Percentiles rank a stretch among this genome's conserved stretches.
These are phyloP conservation scores for Vachellia collinsii DNA, from an alignment of 306 rosid genomes.

Conservation along the genomic window DNA sequence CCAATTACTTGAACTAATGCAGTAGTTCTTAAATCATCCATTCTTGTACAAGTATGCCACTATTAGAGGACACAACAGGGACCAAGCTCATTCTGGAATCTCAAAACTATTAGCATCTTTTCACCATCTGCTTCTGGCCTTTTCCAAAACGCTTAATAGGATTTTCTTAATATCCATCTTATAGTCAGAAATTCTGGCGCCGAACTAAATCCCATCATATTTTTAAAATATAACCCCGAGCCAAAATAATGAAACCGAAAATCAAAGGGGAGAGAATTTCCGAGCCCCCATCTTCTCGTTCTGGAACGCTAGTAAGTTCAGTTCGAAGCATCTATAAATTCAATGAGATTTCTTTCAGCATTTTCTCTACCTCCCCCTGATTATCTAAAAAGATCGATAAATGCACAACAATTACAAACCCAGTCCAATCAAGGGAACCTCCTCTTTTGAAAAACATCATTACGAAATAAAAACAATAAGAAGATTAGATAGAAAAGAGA, in stretches of 20 bases:
- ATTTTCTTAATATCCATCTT: neutral
- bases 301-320: neutral
- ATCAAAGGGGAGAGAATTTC: neutral
- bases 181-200: neutral
- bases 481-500: neutral
- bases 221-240: neutral
- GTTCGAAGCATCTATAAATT: neutral
- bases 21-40: neutral
- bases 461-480: neutral
- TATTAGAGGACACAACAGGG: neutral
- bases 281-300: neutral
- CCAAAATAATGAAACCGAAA: neutral
- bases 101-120: neutral
- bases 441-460: neutral
- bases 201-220: neutral
- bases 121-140: neutral
- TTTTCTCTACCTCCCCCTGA: neutral
- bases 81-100: neutral
- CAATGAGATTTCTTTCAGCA: neutral
- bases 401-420: neutral
- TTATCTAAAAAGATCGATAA: neutral
- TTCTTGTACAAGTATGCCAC: neutral
- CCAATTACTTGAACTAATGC: constrained; percentile 21
- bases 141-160: neutral
- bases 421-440: neutral